These are phyloP conservation scores for Phlyctochytrium bullatum DNA, from an alignment of 192 early-diverging fungal species.

Conservation along the genomic window DNA sequence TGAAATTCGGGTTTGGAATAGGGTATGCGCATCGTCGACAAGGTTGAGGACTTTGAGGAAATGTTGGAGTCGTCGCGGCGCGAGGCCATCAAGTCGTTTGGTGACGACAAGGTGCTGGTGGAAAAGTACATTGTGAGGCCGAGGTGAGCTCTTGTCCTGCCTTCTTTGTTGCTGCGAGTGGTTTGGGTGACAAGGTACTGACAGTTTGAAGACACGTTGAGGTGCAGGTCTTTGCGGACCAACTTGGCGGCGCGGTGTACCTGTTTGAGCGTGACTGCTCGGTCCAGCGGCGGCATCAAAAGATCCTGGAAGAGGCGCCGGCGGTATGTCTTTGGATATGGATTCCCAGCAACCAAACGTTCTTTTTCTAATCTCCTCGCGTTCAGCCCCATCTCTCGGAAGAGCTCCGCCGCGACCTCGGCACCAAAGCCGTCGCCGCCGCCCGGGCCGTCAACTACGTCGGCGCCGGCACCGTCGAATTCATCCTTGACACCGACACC, in stretches of 20 bases:
- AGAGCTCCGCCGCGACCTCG: constrained; percentile 70
- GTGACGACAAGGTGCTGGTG: constrained; percentile 83
- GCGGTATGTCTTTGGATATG: constrained; percentile 42
- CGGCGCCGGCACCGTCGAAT: constrained; percentile 96
- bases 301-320: constrained; percentile 95
- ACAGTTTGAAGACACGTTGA: constrained; percentile 84
- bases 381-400: constrained; percentile 69
- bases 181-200: constrained; percentile 1
- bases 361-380: too few species aligned
- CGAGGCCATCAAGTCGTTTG: constrained; percentile 89
- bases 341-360: not conserved
- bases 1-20: not conserved
- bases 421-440: constrained; percentile 87
- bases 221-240: constrained; percentile 95
- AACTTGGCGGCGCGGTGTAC: constrained; percentile 81
- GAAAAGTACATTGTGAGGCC: constrained; percentile 89
- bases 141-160: constrained; percentile 32
- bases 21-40: constrained; percentile 92
- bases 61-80: constrained; percentile 82
- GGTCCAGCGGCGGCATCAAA: constrained; percentile 94
- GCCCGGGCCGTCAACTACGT: constrained; percentile 92
- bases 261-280: constrained; percentile 95
- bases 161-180: not conserved
- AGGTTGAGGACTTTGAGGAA: constrained; percentile 67
- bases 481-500: constrained; percentile 86